Evolutionary conservation across 2,329 filamentous ascomycete species (phyloP), one percentile per base, ranked within the genome.

Genomic region (Geosmithia flava): DNA sequence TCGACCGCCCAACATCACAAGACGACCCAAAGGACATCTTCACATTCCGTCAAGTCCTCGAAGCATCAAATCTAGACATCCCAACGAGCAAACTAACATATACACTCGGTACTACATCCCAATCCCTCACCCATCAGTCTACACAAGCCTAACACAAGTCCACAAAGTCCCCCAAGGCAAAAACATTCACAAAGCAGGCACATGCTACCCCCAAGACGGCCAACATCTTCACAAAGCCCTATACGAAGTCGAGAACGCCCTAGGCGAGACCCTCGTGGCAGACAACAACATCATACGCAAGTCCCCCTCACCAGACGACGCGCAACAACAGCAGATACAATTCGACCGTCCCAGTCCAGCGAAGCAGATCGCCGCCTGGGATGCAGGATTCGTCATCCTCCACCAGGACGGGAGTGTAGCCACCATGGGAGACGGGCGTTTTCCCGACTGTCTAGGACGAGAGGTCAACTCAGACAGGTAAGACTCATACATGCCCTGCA

Each of bases 381-480:
- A 72, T 42, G 62, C 69, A 0, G 75, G 75, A 1, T 76, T 77
- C 54, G 63, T 67, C 4, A 65, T 71, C 15, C 60, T 78, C 7
- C 60, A 69, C 2, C 48, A 65, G 1, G 56, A 67, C 11, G 70
- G 68, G n/a, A 56, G 60, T 2, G 72, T 78, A 23, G 69, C 65
- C 52, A 75, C 73, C 0, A 68, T 72, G 59, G 81, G 81, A 7
- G 81, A 85, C 54, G 62, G 70, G 44, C 72, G 81, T 16, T 82
- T 78, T 54, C 61, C 65, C 27, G 64, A 69, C 37, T 78, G 75
- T 48, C 70, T 85, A 1, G 80, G 75, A 5, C 70, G 81, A 17
- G 63, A 71, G 2, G 57, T 68, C 4, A 60, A 63, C 7, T 53
- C 58, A 3, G 58, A 64, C 5, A 63, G 56, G 65, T 73, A 55